Base-by-base conservation (phyloP, 225 moss, liverwort and hornwort species). In the Marchantia paleacea region DNA sequence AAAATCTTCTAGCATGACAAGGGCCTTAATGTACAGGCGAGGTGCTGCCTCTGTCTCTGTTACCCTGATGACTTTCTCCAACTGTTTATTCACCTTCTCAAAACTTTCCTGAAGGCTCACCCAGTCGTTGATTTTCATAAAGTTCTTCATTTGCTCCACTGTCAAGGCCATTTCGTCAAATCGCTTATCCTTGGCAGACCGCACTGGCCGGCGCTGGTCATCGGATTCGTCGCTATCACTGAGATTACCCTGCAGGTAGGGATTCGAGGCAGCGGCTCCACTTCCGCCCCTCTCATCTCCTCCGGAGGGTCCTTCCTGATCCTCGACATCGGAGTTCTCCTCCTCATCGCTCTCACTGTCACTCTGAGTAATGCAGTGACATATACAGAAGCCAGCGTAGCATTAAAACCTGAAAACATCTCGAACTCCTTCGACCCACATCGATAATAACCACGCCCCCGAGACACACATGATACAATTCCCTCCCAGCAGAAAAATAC, bases 121-220 rank as follows among this genome's bases (percentile, higher is more conserved):
- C 97, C 94, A 97, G 47, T 94, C 94, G 81, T 97, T 94, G 55
- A 97, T 97, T 83, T 97, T 97, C 89, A 97, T 93, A 52, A 90
- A 24, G 49, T 97, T 97, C 81, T 92, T 92, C 91, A 97, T 97
- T 88, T 97, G 92, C 80, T 91, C 91, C 31, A 93, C 90, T 30
- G 93, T 97, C 83, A 90, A 87, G 79, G 93, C 88, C 93, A 97
- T 90, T 77, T 97, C 94, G 81, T 93, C 92, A 52, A 84, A 94
- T 61, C 94, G 89, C 81, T 93, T 94, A 50, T 97, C 94, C 87
- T 97, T 94, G 63, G 97, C 92, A 77, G 97, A 97, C 85, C 94
- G 97, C 55, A 90, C 90, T 2, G 87, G 88, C 22, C 94, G 91
- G 52, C 91, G 89, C 75, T 92, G 93, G 71, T 93, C 94, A 53